Evolutionary conservation across 768 basidiomycete species (phyloP).

Genomic region (Boletus tomentosulus): DNA sequence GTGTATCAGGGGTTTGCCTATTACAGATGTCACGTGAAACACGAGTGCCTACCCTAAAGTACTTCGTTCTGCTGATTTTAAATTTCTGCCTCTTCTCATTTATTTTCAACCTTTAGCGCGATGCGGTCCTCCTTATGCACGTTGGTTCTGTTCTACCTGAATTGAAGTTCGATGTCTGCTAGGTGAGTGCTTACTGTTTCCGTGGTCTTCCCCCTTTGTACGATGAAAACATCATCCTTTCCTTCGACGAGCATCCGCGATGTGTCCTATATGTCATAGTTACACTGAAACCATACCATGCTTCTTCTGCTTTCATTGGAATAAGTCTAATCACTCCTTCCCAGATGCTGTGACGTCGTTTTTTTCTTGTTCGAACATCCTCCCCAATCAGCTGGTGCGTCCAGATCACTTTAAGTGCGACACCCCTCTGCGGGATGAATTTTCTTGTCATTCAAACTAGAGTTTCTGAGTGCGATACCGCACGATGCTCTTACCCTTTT

Average conservation of each 20-base stretch:
- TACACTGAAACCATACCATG: conserved; percentile 69
- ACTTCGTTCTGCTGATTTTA: background rate
- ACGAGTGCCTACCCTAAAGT: background rate
- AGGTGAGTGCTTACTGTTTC: conserved; percentile 5
- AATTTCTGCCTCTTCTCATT: background rate
- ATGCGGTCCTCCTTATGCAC: no score
- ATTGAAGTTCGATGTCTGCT: background rate
- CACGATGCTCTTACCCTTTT: conserved; percentile 62
- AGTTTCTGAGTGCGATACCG: conserved; percentile 75
- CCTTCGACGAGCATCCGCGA: conserved; percentile 48
- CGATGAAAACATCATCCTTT: conserved; percentile 54
- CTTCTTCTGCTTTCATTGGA: background rate
- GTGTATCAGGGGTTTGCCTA: no score
- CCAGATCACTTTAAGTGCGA: conserved; percentile 1
- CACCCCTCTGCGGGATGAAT: conserved; percentile 46
- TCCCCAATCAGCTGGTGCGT: conserved; percentile 4
- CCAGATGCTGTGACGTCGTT: background rate
- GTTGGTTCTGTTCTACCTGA: background rate
- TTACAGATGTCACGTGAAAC: background rate
- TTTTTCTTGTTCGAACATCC: background rate
- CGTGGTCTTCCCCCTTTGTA: background rate
- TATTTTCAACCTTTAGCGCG: background rate
- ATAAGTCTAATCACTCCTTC: conserved; percentile 6
- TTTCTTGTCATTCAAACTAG: conserved; percentile 76
- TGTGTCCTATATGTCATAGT: conserved; percentile 81